Conservation (phyloP, 805 yeast species). For the Sugiyamaella marilandica region DNA sequence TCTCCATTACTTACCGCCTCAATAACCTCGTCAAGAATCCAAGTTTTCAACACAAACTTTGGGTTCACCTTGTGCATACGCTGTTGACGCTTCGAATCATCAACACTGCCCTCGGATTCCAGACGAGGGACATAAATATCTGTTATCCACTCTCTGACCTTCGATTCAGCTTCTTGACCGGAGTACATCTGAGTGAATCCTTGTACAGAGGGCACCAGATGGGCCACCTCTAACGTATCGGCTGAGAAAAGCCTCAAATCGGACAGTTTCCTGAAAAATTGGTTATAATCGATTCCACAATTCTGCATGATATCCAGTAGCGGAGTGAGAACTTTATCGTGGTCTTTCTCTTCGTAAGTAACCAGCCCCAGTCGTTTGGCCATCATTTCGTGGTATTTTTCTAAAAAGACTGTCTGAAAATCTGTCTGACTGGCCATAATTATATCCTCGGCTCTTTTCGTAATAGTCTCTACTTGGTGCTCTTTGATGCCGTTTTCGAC, state of each 20-base stretch:
- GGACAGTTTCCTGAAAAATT: slow-evolving; percentile 67
- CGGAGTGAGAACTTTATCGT: slow-evolving; percentile 45
- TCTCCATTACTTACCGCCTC: slow-evolving; percentile 51
- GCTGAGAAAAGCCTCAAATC: slow-evolving; percentile 37
- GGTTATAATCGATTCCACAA: slow-evolving; percentile 72
- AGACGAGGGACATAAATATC: slow-evolving; percentile 43
- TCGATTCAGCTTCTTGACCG: slow-evolving; percentile 36
- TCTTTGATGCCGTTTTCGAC: slow-evolving; percentile 39
- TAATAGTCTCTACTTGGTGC: slow-evolving; percentile 43
- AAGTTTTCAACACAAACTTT: slow-evolving; percentile 71
- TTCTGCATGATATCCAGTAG: slow-evolving; percentile 56
- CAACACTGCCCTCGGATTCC: slow-evolving; percentile 32
- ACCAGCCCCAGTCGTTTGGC: slow-evolving; percentile 65
- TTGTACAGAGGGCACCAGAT: slow-evolving; percentile 33
- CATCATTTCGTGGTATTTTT: slow-evolving; percentile 52
- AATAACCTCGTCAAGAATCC: slow-evolving; percentile 83
- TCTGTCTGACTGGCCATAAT: slow-evolving; percentile 62
- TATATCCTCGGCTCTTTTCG: slow-evolving; percentile 57
- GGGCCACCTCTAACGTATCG: slow-evolving; percentile 20
- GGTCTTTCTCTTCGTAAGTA: slow-evolving; percentile 36
- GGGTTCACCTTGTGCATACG: slow-evolving; percentile 60
- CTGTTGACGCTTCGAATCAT: slow-evolving; percentile 38
- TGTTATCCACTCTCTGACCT: slow-evolving; percentile 50
- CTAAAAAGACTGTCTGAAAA: slow-evolving; percentile 58
- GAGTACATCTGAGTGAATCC: slow-evolving; percentile 28